Percentiles rank a stretch among this genome's conserved stretches.
phyloP scores from a whole-genome alignment of 805 yeast genomes.

The Saccharomycopsis javanensis region DNA sequence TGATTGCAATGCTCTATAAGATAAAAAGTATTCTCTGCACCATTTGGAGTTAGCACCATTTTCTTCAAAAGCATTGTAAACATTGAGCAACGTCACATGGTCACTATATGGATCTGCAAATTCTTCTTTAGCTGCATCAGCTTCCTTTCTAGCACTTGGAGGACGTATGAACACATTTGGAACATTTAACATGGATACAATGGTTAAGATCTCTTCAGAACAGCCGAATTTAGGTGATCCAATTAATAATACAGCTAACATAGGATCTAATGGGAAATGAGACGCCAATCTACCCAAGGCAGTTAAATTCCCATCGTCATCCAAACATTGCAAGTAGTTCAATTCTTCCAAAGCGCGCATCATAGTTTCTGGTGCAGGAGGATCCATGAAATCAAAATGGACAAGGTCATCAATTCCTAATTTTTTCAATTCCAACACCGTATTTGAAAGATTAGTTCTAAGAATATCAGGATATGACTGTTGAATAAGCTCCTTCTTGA shows the following conservation, averaged over 20 bases:
- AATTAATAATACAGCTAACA: conserved; percentile 86
- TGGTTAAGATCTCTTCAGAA: conserved; percentile 78
- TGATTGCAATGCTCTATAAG: conserved; percentile 70
- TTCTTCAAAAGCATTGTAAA: conserved; percentile 70
- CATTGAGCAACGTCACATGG: conserved; percentile 83
- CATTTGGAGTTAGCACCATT: conserved; percentile 68
- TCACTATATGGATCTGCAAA: conserved; percentile 96
- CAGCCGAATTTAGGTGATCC: conserved; percentile 80
- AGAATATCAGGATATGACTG: conserved; percentile 95
- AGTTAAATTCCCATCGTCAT: conserved; percentile 87
- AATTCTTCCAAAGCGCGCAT: conserved; percentile 97
- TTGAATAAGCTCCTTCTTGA: conserved; percentile 84
- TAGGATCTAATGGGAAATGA: conserved; percentile 91
- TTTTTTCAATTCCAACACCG: conserved; percentile 87
- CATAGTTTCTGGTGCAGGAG: conserved; percentile 99
- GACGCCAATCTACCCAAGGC: conserved; percentile 85
- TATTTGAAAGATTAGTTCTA: conserved; percentile 81
- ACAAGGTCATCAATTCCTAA: conserved; percentile 93
- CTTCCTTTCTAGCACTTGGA: conserved; percentile 72
- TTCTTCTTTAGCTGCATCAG: conserved; percentile 79
- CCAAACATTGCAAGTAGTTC: conserved; percentile 80
- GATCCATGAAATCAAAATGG: conserved; percentile 97
- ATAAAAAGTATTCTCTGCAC: conserved; percentile 86
- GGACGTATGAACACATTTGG: conserved; percentile 96
- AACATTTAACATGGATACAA: conserved; percentile 84